A percentile compares a stretch with the other conserved stretches of the same genome.
phyloP scores from a whole-genome alignment of 805 yeast species.

The Candida montana region DNA sequence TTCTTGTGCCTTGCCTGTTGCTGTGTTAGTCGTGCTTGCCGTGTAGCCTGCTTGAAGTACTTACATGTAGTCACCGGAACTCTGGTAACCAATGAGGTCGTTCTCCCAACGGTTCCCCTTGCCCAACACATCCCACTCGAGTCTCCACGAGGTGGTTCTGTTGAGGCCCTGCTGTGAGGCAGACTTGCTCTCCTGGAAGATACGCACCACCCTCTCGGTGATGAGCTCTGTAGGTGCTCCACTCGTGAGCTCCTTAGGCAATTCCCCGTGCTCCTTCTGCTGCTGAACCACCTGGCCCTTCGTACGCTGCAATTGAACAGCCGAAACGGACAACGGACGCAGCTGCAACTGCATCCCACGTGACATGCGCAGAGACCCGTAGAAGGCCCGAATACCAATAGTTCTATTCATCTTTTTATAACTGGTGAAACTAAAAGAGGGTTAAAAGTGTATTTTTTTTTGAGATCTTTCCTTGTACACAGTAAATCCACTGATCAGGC shows the following conservation, averaged over 20 bases:
- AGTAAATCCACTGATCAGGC: no score
- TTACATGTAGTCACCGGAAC: constrained; percentile 71
- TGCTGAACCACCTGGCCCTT: constrained; percentile 12
- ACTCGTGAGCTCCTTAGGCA: constrained; percentile 54
- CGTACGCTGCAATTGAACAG: neutral
- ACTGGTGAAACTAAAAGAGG: no score
- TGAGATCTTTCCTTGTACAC: neutral
- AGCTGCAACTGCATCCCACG: no score
- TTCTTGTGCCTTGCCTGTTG: constrained; percentile 62
- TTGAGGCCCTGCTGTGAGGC: constrained; percentile 72
- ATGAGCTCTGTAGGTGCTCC: constrained; percentile 72
- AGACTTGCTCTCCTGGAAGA: constrained; percentile 68
- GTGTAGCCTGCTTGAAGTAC: constrained; percentile 1
- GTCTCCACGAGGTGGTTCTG: constrained; percentile 54
- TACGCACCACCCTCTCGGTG: constrained; percentile 64
- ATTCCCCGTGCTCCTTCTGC: constrained; percentile 24
- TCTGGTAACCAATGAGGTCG: constrained; percentile 81
- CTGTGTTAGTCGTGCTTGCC: neutral
- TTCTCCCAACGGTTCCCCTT: constrained; percentile 86
- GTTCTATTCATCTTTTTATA: neutral
- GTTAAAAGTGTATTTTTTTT: neutral
- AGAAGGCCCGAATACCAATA: neutral
- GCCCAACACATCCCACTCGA: constrained; percentile 79
- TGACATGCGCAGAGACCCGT: no score
- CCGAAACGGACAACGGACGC: neutral